Percentiles rank a stretch among this genome's conserved stretches.
phyloP scores from a whole-genome alignment of 139 green algal species.

The Chlorella sp. region DNA sequence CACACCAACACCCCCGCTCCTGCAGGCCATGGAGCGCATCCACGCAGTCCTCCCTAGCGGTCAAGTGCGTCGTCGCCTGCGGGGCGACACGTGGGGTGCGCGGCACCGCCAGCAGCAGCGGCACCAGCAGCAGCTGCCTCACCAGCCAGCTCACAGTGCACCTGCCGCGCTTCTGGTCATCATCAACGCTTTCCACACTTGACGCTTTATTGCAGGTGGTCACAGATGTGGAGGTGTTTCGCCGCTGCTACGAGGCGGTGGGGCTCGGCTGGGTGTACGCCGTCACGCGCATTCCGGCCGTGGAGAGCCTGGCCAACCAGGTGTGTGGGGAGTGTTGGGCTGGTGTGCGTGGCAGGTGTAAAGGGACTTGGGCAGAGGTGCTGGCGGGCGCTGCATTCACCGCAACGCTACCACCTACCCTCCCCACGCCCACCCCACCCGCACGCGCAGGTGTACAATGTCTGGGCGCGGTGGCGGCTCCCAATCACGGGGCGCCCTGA shows the following conservation, averaged over 20 bases:
- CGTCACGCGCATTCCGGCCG: background rate
- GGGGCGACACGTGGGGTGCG: no score
- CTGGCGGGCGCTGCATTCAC: no score
- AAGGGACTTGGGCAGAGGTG: background rate
- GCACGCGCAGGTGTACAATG: conserved; percentile 82
- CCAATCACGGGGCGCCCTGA: conserved; percentile 69
- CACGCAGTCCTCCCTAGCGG: conserved; percentile 85
- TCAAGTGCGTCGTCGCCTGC: no score
- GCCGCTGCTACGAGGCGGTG: conserved; percentile 87
- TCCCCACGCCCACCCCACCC: background rate
- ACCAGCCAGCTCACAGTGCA: no score
- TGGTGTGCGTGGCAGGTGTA: no score
- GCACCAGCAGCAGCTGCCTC: no score
- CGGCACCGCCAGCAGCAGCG: no score
- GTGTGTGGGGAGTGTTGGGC: background rate
- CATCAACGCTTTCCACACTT: no score
- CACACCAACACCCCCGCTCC: no score
- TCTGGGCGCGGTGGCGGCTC: conserved; percentile 86
- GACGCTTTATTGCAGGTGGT: no score
- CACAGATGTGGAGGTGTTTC: conserved; percentile 78
- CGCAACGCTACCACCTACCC: background rate
- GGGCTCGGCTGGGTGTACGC: conserved; percentile 93
- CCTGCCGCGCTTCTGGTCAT: no score
- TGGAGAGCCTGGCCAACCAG: conserved; percentile 13
- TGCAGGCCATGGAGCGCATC: conserved; percentile 86